A percentile compares a stretch with the other conserved stretches of the same genome.
Conservation (phyloP, 371 early-diverging fungal species). For the Mucor piriformis region DNA sequence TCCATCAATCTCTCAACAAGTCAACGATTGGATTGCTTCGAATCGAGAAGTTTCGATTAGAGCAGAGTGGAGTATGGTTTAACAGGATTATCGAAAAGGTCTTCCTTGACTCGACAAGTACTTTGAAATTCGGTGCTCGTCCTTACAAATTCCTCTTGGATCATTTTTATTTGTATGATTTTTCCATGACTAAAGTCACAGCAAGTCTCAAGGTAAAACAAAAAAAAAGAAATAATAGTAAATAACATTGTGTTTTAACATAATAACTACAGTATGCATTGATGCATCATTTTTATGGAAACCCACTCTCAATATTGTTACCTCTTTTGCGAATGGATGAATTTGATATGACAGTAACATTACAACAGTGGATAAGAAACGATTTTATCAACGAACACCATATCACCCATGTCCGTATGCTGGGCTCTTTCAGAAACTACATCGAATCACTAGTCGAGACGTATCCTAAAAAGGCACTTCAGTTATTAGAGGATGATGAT, state of each 20-base stretch:
- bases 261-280: conserved; percentile 66
- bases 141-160: conserved; percentile 78
- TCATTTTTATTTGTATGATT: conserved; percentile 76
- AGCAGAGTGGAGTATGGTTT: conserved; percentile 76
- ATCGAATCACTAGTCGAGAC: conserved; percentile 49
- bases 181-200: conserved; percentile 75
- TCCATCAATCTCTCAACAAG: conserved; percentile 80
- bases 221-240: not conserved
- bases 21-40: conserved; percentile 70
- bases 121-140: conserved; percentile 67
- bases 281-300: conserved; percentile 87
- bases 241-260: not conserved
- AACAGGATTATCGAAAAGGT: conserved; percentile 75
- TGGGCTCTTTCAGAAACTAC: conserved; percentile 66
- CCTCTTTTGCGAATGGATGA: conserved; percentile 31
- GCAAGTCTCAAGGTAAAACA: conserved; percentile 68
- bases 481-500: conserved; percentile 59
- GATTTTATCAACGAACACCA: conserved; percentile 50
- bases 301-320: conserved; percentile 79
- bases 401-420: conserved; percentile 72
- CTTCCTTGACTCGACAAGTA: conserved; percentile 56
- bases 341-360: conserved; percentile 27
- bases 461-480: conserved; percentile 52
- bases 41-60: conserved; percentile 78
- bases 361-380: conserved; percentile 34